phyloP scores from a whole-genome alignment of 192 early-diverging fungal genomes.

The Coemansia sp. region DNA sequence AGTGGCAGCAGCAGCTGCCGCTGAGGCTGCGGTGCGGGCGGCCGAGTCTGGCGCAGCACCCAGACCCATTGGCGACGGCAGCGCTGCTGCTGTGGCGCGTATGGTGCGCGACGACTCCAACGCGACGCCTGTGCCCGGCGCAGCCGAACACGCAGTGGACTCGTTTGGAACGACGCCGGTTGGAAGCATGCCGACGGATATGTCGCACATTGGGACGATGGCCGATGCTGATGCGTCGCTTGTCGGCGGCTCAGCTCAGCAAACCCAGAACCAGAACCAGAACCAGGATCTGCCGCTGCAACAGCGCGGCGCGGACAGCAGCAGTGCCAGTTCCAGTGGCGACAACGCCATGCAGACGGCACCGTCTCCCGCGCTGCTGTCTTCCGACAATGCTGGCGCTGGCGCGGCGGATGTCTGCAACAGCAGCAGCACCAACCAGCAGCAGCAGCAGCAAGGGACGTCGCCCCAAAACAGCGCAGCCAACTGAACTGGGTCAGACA shows the following conservation, averaged over 20 bases:
- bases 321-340: neutral
- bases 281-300: neutral
- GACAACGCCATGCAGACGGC: conserved; percentile 21
- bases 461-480: conserved; percentile 10
- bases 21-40: conserved; percentile 36
- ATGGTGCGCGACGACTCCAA: conserved; percentile 42
- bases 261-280: too few species aligned
- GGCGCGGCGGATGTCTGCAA: conserved; percentile 5
- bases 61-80: conserved; percentile 4
- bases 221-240: conserved; percentile 39
- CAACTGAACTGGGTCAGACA: neutral
- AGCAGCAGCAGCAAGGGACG: conserved; percentile 14
- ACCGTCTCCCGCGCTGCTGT: conserved; percentile 25
- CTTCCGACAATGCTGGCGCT: conserved; percentile 6
- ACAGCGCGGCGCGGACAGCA: conserved; percentile 12
- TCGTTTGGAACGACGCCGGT: conserved; percentile 55
- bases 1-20: conserved; percentile 21
- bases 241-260: conserved; percentile 15
- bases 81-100: neutral
- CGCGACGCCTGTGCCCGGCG: conserved; percentile 46
- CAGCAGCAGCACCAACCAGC: neutral
- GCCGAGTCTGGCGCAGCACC: conserved; percentile 18
- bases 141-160: conserved; percentile 29
- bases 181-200: conserved; percentile 35
- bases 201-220: conserved; percentile 18